Percentiles rank a stretch among this genome's conserved stretches.
Conservation (phyloP, 352 stramenopile species). For the Phytophthora ramorum region DNA sequence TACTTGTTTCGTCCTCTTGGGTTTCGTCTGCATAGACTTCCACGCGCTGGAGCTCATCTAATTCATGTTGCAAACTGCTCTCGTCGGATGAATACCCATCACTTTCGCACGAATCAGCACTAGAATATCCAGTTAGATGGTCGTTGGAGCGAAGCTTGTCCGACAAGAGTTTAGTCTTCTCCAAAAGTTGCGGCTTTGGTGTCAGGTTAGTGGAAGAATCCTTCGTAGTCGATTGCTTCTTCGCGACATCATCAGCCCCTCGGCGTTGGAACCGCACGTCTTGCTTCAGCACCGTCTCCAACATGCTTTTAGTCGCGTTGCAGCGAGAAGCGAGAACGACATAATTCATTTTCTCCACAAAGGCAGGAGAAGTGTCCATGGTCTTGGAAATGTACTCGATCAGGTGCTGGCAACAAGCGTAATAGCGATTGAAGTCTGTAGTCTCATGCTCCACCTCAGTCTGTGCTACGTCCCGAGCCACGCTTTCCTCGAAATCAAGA, state of each 20-base stretch:
- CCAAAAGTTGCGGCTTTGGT: background rate
- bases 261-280: conserved; percentile 13
- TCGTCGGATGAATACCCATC: background rate
- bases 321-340: conserved; percentile 15
- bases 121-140: background rate
- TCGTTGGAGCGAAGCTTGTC: background rate
- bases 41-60: background rate
- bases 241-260: background rate
- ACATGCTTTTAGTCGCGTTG: conserved; percentile 1
- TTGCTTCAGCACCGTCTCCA: conserved; percentile 7
- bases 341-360: conserved; percentile 17
- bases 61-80: background rate
- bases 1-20: background rate
- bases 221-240: background rate
- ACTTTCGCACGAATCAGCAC: background rate
- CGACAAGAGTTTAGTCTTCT: conserved; percentile 1
- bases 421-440: conserved; percentile 12
- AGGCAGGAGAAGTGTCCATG: conserved; percentile 18
- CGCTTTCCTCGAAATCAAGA: conserved; percentile 4
- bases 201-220: background rate
- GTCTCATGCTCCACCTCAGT: background rate
- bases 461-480: background rate
- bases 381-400: conserved; percentile 17
- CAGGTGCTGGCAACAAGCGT: conserved; percentile 7
- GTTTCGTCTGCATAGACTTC: background rate